These are phyloP conservation scores for Lactifluus pinguis DNA, from an alignment of 768 basidiomycete genomes.

Conservation along the genomic window DNA sequence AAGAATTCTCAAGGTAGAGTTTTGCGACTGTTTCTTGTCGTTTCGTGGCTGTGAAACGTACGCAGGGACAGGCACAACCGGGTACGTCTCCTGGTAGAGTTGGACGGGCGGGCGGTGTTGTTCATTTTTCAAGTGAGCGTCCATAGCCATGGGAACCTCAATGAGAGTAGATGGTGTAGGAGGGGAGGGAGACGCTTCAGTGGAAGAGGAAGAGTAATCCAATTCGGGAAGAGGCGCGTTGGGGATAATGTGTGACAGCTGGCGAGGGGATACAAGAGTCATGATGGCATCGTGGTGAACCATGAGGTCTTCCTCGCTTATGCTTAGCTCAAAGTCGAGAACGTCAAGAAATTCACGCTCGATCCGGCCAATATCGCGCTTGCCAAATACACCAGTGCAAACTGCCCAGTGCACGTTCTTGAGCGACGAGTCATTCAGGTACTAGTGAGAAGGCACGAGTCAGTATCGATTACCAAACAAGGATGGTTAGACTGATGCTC, in stretches of 20 bases:
- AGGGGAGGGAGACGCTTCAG: slow-evolving; percentile 13
- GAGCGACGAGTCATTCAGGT: slow-evolving; percentile 78
- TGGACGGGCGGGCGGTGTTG: not conserved
- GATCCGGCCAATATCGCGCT: slow-evolving; percentile 67
- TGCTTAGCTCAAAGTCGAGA: slow-evolving; percentile 60
- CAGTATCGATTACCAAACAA: not conserved
- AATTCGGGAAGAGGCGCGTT: not conserved
- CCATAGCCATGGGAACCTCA: not conserved
- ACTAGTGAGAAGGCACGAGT: slow-evolving; percentile 32
- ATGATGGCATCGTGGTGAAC: slow-evolving; percentile 28
- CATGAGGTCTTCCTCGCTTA: slow-evolving; percentile 54
- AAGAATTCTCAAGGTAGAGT: slow-evolving; percentile 15
- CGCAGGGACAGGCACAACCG: not conserved
- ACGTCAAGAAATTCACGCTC: slow-evolving; percentile 74
- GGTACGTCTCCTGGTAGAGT: not conserved
- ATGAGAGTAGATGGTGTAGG: not conserved
- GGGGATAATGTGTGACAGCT: not conserved
- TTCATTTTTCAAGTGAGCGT: not conserved
- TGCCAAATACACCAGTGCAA: slow-evolving; percentile 69
- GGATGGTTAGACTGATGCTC: slow-evolving; percentile 21
- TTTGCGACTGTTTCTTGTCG: slow-evolving; percentile 4
- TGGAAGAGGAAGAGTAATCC: slow-evolving; percentile 9
- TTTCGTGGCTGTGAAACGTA: slow-evolving; percentile 6
- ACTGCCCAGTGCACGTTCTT: slow-evolving; percentile 85
- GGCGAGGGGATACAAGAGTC: slow-evolving; percentile 15